Evolutionary conservation across 345 rosid species (phyloP), one percentile per base, ranked within the genome.

Genomic region (Citrus mangshanensis): DNA sequence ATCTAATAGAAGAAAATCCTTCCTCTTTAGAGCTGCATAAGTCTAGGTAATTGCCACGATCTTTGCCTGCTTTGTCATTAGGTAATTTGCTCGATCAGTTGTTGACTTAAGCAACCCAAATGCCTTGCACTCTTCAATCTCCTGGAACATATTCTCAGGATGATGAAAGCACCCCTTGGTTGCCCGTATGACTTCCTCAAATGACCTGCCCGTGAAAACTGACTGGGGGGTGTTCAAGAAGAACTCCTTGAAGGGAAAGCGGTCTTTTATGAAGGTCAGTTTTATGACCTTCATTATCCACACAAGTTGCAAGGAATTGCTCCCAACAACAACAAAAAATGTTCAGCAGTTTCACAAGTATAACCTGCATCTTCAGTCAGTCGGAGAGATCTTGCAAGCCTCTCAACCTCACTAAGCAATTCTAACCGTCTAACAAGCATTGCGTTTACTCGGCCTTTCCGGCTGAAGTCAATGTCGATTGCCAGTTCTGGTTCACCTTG

Each of bases 401-500:
- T 91, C 86, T 92, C 98, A 76, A 96, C 99, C 89, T 96, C 97
- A 78, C 80, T 75, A 70, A 96, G 98, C 79, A 94, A 83, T 81
- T 96, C 98, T 74, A 94, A 83, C 67, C 99, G 94, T 65, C 98
- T 87, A 86, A 96, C 97, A 81, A 96, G 98, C 98, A 96, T 96
- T 40, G 98, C 94, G 83, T 96, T 96, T 7, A 93, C 98, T 74
- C 97, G 92, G 46, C 99, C 97, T 89, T 96, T 97, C 89, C 97
- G 77, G 86, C 99, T 96, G 80, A 96, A 96, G 87, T 92, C 95
- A 51, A 95, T 93, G 84, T 95, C 98, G 83, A 97, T 93, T 51
- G 98, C 99, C 56, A 94, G 89, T 81, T 96, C 97, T 87, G 93
- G 99, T 88, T 96, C 99, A 72, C 99, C 99, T 89, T 96, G 99